These are phyloP conservation scores for Isabelozyma gotoi DNA, from an alignment of 805 yeast species.

Conservation along the genomic window DNA sequence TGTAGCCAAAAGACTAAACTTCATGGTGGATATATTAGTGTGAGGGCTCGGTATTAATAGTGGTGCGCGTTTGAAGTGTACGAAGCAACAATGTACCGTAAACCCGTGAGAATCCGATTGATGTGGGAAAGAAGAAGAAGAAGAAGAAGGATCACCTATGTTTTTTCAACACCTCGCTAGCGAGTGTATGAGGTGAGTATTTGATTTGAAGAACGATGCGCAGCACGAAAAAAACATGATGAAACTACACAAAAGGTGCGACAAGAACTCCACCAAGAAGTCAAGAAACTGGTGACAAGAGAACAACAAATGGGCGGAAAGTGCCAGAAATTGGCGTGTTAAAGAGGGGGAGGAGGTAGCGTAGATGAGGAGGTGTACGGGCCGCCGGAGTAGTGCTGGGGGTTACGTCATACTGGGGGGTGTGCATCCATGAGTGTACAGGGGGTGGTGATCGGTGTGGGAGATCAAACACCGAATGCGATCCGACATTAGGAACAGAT, in stretches of 20 bases:
- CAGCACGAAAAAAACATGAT: neutral
- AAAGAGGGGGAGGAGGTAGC: too few species aligned
- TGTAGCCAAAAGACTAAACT: neutral
- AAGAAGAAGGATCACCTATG: neutral
- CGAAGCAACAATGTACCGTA: too few species aligned
- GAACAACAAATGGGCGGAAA: neutral
- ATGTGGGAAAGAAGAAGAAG: neutral
- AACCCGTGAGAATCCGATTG: too few species aligned
- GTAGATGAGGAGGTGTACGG: too few species aligned
- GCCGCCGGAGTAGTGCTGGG: too few species aligned
- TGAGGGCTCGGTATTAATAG: neutral
- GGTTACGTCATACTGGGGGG: too few species aligned
- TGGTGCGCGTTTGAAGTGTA: neutral
- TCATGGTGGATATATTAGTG: neutral
- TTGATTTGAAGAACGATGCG: neutral
- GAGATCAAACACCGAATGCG: too few species aligned
- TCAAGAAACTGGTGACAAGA: neutral
- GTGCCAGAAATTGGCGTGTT: too few species aligned
- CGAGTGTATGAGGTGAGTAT: neutral
- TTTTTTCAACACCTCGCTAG: neutral
- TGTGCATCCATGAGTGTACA: too few species aligned
- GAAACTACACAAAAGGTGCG: neutral
- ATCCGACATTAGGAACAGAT: too few species aligned
- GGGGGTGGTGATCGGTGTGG: too few species aligned
- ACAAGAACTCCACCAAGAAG: neutral